These are phyloP conservation scores for Leishmania mexicana DNA, from an alignment of 208 protist genomes.

Conservation along the genomic window DNA sequence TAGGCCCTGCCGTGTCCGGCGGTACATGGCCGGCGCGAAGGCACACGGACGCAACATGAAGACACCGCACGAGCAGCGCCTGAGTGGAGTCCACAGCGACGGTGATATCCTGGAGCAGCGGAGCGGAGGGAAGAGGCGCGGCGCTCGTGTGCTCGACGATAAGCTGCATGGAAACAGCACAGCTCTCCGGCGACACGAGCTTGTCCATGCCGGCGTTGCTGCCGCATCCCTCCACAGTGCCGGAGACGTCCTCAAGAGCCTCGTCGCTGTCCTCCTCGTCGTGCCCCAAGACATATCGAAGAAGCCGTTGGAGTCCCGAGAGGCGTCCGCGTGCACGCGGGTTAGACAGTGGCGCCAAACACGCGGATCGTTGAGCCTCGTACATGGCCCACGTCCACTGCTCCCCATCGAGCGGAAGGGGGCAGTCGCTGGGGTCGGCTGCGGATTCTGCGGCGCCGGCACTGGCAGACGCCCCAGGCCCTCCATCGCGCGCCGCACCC, in stretches of 20 bases:
- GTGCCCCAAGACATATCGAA: slow-evolving; percentile 3
- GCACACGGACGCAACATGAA: slow-evolving; percentile 9
- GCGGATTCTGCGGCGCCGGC: not conserved
- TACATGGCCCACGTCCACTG: slow-evolving; percentile 4
- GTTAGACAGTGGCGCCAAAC: not conserved
- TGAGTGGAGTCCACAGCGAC: slow-evolving; percentile 9
- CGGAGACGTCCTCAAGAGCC: not conserved
- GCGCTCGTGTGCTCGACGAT: not conserved
- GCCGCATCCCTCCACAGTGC: not conserved
- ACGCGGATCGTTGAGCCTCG: slow-evolving; percentile 2
- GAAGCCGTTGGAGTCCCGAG: not conserved
- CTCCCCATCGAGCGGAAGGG: not conserved
- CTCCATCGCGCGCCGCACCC: not conserved
- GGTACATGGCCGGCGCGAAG: not conserved
- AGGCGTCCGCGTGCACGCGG: slow-evolving; percentile 1
- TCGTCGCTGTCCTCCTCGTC: slow-evolving; percentile 1
- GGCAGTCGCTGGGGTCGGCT: not conserved
- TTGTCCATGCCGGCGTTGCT: not conserved
- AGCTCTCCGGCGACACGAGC: not conserved
- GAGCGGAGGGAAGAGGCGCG: not conserved
- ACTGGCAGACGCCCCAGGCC: not conserved
- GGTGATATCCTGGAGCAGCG: slow-evolving; percentile 10
- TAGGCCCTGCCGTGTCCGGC: not conserved
- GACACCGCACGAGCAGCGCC: slow-evolving; percentile 13
- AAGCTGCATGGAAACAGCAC: not conserved